Base-by-base conservation (phyloP, 257 asterid genomes). In the Misopates orontium region DNA sequence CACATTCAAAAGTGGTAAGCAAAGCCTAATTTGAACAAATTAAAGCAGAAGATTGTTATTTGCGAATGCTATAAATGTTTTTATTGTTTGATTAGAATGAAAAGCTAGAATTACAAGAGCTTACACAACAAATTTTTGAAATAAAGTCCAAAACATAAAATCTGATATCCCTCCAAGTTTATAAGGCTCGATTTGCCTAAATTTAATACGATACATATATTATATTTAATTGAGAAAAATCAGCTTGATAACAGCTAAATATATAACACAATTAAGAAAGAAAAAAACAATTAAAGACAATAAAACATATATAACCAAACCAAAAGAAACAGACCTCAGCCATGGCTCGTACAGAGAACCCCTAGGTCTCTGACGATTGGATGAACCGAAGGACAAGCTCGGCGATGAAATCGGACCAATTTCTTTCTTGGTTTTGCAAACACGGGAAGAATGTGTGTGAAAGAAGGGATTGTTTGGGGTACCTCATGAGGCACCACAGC, bases 321-420 rank as follows among this genome's bases (percentile, higher is more conserved):
- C 10, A 3, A 19, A 14, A 45, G 7, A 41, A 6, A 60, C 56
- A 10, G 63, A 88, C 98, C 95, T 85, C 88, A 32, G 89, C 88
- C 73, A 63, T 45, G 5, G 96, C 95, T 57, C 89, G 90, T 68
- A 89, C 78, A 13, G 81, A 62, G 59, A 64, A 21, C 80, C 51
- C 68, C 17, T 41, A 36, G 75, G 55, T 64, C 71, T 71, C 55
- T 59, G 75, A 60, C 50, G 70, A 61, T 84, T 66, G 62, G 75
- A 50, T 32, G 96, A 75, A 56, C 85, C 87, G 40, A 84, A 69
- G 8, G 80, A 73, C 68, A 82, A 70, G 70, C 69, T 79, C 44
- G 95, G n/a, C n/a, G n/a, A 84, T 57, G 80, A 44, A 45, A 72
- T n/a, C n/a, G n/a, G n/a, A n/a, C n/a, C n/a, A n/a, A n/a, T n/a